These are phyloP conservation scores for Linnemannia schmuckeri DNA, from an alignment of 192 early-diverging fungal genomes.

Conservation along the genomic window DNA sequence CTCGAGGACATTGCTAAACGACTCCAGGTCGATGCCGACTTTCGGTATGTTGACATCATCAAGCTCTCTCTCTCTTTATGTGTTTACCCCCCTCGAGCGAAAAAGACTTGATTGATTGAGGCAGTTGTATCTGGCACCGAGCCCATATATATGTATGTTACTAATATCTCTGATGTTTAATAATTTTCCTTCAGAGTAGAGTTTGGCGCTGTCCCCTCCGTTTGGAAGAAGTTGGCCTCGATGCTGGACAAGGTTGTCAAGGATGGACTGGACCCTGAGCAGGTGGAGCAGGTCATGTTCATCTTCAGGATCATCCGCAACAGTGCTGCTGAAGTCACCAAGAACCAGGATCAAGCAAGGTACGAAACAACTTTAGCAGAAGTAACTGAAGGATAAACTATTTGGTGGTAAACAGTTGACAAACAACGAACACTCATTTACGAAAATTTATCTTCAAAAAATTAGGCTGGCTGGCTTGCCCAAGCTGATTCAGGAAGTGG, in stretches of 20 bases:
- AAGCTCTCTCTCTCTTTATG: background rate
- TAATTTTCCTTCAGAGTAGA: slow-evolving; percentile 11
- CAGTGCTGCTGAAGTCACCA: slow-evolving; percentile 15
- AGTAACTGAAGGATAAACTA: no score
- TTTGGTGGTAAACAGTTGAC: background rate
- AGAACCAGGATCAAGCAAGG: slow-evolving; percentile 48
- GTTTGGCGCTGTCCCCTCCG: background rate
- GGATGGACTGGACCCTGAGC: slow-evolving; percentile 28
- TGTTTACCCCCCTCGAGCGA: background rate
- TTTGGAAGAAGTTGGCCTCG: slow-evolving; percentile 19
- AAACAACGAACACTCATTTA: background rate
- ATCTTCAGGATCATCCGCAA: slow-evolving; percentile 45
- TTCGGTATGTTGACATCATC: slow-evolving; percentile 13
- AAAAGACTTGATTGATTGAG: background rate
- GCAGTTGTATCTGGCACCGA: background rate
- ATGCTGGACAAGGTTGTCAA: slow-evolving; percentile 15
- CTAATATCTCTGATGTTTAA: background rate
- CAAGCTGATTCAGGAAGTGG: slow-evolving; percentile 26
- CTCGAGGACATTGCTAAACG: slow-evolving; percentile 32
- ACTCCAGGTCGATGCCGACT: slow-evolving; percentile 33
- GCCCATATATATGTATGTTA: background rate
- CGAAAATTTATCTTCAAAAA: background rate
- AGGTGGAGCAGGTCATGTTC: slow-evolving; percentile 34
- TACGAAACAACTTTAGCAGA: background rate
- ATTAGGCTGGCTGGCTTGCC: slow-evolving; percentile 14